phyloP scores from a whole-genome alignment of 75 land plant genomes.

The Chamaecyparis obtusa region DNA sequence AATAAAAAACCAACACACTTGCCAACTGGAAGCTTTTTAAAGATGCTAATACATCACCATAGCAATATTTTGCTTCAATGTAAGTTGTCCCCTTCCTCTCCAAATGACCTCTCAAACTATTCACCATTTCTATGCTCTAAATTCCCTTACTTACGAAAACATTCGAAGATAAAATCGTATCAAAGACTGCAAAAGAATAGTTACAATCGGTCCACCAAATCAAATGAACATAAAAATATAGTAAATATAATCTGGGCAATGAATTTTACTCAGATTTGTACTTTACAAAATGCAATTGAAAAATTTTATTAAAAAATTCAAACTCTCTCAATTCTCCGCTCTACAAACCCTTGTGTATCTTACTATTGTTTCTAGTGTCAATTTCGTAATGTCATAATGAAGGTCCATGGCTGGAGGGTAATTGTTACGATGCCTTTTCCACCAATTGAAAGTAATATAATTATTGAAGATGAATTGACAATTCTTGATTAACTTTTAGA shows the following conservation, averaged over 20 bases:
- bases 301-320: background rate
- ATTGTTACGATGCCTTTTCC: no score
- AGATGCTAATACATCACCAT: background rate
- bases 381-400: background rate
- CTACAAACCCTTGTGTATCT: background rate
- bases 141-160: background rate
- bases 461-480: no score
- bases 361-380: background rate
- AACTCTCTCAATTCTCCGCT: background rate
- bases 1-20: background rate
- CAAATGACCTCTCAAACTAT: background rate
- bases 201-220: background rate
- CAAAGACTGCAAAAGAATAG: background rate
- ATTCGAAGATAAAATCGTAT: background rate
- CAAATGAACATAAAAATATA: background rate
- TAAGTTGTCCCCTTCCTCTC: background rate
- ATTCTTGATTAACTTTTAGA: no score
- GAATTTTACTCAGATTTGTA: background rate
- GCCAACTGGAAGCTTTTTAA: background rate
- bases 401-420: no score
- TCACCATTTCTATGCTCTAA: background rate
- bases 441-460: no score
- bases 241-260: background rate
- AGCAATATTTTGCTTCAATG: background rate
- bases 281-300: background rate